Evolutionary conservation across 495 filamentous ascomycete genomes (phyloP).

Genomic region (Aspergillus panamensis): DNA sequence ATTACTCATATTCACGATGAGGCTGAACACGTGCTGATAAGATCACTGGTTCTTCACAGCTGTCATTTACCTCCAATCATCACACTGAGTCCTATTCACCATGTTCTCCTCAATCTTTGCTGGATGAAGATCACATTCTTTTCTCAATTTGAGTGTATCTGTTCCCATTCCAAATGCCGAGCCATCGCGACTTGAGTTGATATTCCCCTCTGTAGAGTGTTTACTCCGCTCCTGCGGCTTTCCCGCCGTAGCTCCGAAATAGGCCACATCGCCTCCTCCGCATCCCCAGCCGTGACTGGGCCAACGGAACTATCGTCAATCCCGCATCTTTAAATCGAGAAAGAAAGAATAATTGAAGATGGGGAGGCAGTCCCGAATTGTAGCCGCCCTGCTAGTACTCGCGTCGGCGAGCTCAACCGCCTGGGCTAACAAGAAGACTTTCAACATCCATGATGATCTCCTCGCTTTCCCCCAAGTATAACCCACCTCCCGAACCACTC

Average conservation of each 20-base stretch:
- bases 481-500: conserved; percentile 5
- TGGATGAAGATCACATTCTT: no score
- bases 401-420: conserved; percentile 39
- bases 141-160: background rate
- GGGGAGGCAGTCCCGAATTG: conserved; percentile 25
- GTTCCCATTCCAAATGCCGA: background rate
- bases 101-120: no score
- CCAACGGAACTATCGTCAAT: background rate
- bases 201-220: background rate
- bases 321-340: background rate
- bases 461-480: conserved; percentile 86
- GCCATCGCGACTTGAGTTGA: no score
- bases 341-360: conserved; percentile 17
- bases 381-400: conserved; percentile 31
- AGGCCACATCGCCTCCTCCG: conserved; percentile 2
- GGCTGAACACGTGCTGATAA: conserved; percentile 22
- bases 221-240: background rate
- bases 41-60: no score
- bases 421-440: conserved; percentile 55
- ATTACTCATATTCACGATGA: background rate
- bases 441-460: conserved; percentile 86
- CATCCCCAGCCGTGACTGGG: background rate
- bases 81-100: no score
- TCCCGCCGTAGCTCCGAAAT: background rate
- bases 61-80: no score